These are phyloP conservation scores for Rhododendron henanense DNA, from an alignment of 148 eudicot genomes.

Conservation along the genomic window DNA sequence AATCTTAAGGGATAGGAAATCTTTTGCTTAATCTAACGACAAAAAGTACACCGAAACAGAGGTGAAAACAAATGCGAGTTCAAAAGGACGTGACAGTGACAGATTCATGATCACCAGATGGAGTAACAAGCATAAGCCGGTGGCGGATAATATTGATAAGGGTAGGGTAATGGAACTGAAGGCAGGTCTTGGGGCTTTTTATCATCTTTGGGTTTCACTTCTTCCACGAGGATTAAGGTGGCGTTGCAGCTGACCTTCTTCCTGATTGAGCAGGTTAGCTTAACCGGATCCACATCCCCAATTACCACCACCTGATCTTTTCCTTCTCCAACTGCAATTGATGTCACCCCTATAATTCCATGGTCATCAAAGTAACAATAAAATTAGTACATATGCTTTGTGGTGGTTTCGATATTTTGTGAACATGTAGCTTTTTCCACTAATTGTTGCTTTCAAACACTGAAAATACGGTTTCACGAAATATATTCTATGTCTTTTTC, in stretches of 20 bases:
- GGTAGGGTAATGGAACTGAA: neutral
- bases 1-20: neutral
- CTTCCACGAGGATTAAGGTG: neutral
- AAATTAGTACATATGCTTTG: neutral
- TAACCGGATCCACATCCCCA: neutral
- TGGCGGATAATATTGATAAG: neutral
- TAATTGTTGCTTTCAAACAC: too few relatives aligned
- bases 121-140: neutral
- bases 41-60: neutral
- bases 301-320: neutral
- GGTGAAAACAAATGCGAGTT: neutral
- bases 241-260: neutral
- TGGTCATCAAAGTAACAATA: neutral
- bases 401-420: too few relatives aligned
- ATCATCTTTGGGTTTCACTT: neutral
- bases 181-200: too few relatives aligned
- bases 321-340: neutral
- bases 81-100: too few relatives aligned
- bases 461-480: too few relatives aligned
- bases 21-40: too few relatives aligned
- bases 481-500: too few relatives aligned
- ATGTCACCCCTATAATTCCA: neutral
- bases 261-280: neutral
- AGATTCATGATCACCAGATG: neutral
- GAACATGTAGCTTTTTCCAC: too few relatives aligned